These are phyloP conservation scores for Opeltia flavorubescens DNA, from an alignment of 495 filamentous ascomycete genomes.

Conservation along the genomic window DNA sequence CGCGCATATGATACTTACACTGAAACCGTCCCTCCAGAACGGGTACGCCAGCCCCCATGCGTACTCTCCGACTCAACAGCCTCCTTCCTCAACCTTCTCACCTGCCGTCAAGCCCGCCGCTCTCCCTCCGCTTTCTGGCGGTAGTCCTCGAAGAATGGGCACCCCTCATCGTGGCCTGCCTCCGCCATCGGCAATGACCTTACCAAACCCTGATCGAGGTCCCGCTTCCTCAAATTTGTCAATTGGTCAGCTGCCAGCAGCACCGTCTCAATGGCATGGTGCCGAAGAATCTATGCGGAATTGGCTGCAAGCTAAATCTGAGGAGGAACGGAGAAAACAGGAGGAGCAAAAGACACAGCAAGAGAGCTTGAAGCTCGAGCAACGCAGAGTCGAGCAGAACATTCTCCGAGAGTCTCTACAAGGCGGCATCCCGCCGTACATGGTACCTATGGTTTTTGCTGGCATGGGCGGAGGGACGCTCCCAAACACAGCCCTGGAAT, in stretches of 20 bases:
- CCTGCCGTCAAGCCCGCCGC: slow-evolving; percentile 15
- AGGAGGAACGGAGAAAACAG: slow-evolving; percentile 72
- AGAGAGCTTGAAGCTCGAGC: slow-evolving; percentile 62
- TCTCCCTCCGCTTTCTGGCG: slow-evolving; percentile 14
- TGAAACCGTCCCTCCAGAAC: slow-evolving; percentile 27
- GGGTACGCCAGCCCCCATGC: slow-evolving; percentile 28
- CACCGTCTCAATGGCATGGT: slow-evolving; percentile 58
- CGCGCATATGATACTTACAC: slow-evolving; percentile 29
- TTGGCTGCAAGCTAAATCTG: slow-evolving; percentile 70
- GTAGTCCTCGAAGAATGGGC: slow-evolving; percentile 21
- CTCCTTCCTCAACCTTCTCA: slow-evolving; percentile 23
- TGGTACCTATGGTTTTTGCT: slow-evolving; percentile 83
- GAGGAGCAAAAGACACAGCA: slow-evolving; percentile 84
- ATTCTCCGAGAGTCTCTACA: slow-evolving; percentile 71
- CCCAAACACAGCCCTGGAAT: slow-evolving; percentile 48
- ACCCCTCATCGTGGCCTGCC: slow-evolving; percentile 25
- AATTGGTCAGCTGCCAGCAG: slow-evolving; percentile 47
- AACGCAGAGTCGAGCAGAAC: slow-evolving; percentile 67
- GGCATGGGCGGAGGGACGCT: slow-evolving; percentile 59
- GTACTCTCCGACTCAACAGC: slow-evolving; percentile 22
- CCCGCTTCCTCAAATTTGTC: slow-evolving; percentile 25
- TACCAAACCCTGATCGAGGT: slow-evolving; percentile 23
- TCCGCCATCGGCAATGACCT: slow-evolving; percentile 24
- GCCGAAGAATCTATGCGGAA: slow-evolving; percentile 68
- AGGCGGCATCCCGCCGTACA: slow-evolving; percentile 68